Base-by-base conservation (phyloP, 2,329 filamentous ascomycete genomes). In the Beauveria varroae region DNA sequence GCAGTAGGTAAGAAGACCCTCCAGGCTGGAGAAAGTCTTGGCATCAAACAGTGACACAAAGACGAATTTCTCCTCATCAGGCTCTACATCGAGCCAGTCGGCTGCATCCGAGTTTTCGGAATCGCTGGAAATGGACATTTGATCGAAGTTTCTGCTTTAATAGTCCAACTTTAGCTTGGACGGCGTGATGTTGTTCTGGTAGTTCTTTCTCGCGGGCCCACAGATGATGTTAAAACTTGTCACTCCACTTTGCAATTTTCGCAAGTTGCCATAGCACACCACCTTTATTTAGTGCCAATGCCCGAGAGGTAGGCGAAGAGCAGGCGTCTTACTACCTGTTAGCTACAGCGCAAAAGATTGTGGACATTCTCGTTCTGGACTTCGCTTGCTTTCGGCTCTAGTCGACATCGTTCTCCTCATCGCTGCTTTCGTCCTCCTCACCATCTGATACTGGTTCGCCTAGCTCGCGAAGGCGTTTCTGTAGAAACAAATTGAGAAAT, bases 381-480 rank as follows among this genome's bases (percentile, higher is more conserved):
- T 9, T 41, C 9, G 30, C 51, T 55, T 22, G 30, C 16, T 64
- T 56, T 70, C 73, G 40, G 73, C 69, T 6, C 71, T 68, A 22
- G 1, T 81, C 82, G 0, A 82, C 83, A 0, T 79, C 82, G 0
- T 83, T 80, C 0, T 82, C 81, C 0, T 81, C 81, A 0, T 82
- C 82, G 0, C 81, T 82, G 0, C 81, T 82, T 0, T 82, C 84
- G 0, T 86, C 87, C 20, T 87, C 87, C 64, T 92, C 90, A n/a
- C 78, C 88, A 65, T 93, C 90, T 1, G 90, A 92, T 10, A 93
- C 85, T 63, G 80, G 78, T 69, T 90, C 83, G 3, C 89, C 89
- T 20, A 91, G 77, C 24, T 81, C 83, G 67, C 83, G 82, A 16
- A 92, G 78, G 54, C 84, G 87, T 70, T 75, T 74, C 79, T 85